Evolutionary conservation across 2,329 filamentous ascomycete genomes (phyloP), one percentile per base, ranked within the genome.

Genomic region (Exophiala lecanii-corni): DNA sequence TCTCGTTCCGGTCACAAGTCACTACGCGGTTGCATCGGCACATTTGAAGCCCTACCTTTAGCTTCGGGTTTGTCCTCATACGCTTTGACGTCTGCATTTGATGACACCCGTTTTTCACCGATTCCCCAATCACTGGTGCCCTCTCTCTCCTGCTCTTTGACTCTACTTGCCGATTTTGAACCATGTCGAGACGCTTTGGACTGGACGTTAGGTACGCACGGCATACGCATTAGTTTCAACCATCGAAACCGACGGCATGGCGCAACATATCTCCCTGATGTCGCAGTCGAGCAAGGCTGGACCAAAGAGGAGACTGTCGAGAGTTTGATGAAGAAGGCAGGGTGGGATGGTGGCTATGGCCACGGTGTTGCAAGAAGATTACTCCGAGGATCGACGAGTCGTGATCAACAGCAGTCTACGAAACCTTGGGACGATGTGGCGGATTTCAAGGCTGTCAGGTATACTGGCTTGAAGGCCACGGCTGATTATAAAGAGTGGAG

Each of bases 21-120:
- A 17, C 77, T 98, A 31, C 83, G 92, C 47, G 92, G 92, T 47
- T 98, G 92, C 72, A 97, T 98, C 61, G 92, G 92, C 55, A 98
- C 91, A 2, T 98, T 97, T 59, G 85, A 89, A 59, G 64, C 81
- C 2, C 79, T 86, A 57, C 78, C 84, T 37, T 76, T 98, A 9
- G 74, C 80, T 20, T 66, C 77, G 1, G 89, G 89, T 3, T 70
- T 98, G 32, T 72, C 79, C 39, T 81, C 79, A 48, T 97, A 96
- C 66, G 85, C 89, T 35, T 68, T 94, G 54, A 92, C 84, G 39
- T 89, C 89, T 63, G 79, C 79, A 13, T 80, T 82, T 53, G 76
- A 81, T 53, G 79, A 83, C 58, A 70, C 68, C 9, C 78, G 79
- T 49, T 83, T 83, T 61, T 60, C 65, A 12, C 78, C 79, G 10